Base-by-base conservation (phyloP, 441 rosid species). In the Omphalea diandra region DNA sequence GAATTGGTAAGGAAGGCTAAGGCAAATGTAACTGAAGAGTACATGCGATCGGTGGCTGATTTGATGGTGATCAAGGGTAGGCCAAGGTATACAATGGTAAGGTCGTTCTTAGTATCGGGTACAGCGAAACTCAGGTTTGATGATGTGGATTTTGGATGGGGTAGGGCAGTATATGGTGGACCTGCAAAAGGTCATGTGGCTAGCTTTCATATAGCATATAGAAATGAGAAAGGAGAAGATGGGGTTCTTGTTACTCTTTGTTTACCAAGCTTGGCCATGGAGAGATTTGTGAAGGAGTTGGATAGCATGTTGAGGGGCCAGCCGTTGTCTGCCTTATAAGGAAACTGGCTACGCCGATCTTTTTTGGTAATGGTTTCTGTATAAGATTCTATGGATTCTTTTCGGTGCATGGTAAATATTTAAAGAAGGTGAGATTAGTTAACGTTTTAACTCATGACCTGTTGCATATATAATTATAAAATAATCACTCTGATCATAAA, bases 121-220 rank as follows among this genome's bases (percentile, higher is more conserved):
- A 22, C 75, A 53, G 71, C 66, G 0, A 62, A 62, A 0, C n/a
- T 38, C 0, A 70, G 77, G n/a, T 56, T 78, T 0, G 67, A 77
- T 5, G 74, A 78, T 35, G 75, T 82, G 29, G 86, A 85, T 59
- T 78, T 75, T 1, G 85, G 87, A 8, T 86, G 87, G 86, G 90
- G 84, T 1, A 73, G 73, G 43, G 74, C 81, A 0, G 49, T 43
- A 0, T 83, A 66, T 0, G 77, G 73, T 0, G 90, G 97, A 1
- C 69, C 75, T 0, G 84, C 79, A 0, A 77, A 32, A 20, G 86
- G 84, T 5, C 70, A 77, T 75, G 77, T 78, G 35, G 73, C 72
- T 49, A 75, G 83, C 69, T 65, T 70, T 38, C 60, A 38, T 20
- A 65, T 71, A 12, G 67, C 72, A n/a, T 71, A 33, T 46, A 56